Conservation (phyloP, 306 rosid genomes). For the Quillaja saponaria region DNA sequence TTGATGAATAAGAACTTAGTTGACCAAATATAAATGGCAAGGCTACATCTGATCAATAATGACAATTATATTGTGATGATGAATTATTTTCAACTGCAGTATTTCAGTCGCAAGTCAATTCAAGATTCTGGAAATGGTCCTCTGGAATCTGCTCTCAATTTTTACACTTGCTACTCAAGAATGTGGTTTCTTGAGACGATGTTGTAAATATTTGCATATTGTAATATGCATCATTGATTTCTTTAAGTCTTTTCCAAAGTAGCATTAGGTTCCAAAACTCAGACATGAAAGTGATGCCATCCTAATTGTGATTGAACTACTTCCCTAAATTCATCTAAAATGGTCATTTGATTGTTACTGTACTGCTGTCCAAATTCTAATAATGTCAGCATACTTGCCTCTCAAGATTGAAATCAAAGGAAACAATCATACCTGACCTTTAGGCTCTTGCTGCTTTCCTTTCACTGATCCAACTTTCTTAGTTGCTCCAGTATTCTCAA, state of each 20-base stretch:
- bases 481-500: slow-evolving; percentile 49
- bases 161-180: slow-evolving; percentile 3
- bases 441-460: slow-evolving; percentile 66
- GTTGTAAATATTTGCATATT: slow-evolving; percentile 2
- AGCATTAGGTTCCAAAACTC: no score
- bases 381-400: background rate
- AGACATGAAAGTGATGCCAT: background rate
- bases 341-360: background rate
- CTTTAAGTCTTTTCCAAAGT: background rate
- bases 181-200: no score
- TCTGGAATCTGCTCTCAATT: slow-evolving; percentile 2
- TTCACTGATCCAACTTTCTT: slow-evolving; percentile 50
- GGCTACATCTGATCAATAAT: no score
- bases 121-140: background rate
- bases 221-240: slow-evolving; percentile 1
- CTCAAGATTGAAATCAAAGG: slow-evolving; percentile 14
- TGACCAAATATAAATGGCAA: no score
- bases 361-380: background rate
- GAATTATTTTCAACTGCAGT: background rate
- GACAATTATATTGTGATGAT: slow-evolving; percentile 14
- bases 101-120: no score
- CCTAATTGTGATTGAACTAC: background rate
- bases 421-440: slow-evolving; percentile 74
- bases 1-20: no score
- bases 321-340: slow-evolving; percentile 14